Conservation (phyloP, 1,139 yeast genomes). For the Magnusiomyces tetraspermus region DNA sequence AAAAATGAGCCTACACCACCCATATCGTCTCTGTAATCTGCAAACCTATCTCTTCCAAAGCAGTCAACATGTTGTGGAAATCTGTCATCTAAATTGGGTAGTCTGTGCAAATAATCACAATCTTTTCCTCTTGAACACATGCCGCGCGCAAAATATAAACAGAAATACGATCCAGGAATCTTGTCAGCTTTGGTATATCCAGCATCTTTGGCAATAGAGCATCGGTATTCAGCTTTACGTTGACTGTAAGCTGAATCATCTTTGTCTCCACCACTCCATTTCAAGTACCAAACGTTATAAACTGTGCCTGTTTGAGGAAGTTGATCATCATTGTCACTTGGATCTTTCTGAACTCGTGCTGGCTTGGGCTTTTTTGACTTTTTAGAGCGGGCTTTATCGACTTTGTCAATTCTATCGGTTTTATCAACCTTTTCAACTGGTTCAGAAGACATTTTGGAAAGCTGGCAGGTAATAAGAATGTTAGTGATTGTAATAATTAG, state of each 20-base stretch:
- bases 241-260: conserved; percentile 31
- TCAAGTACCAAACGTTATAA: conserved; percentile 80
- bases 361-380: conserved; percentile 23
- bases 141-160: conserved; percentile 84
- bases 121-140: conserved; percentile 68
- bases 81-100: conserved; percentile 48
- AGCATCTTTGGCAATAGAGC: conserved; percentile 52
- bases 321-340: conserved; percentile 50
- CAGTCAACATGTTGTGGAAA: conserved; percentile 68
- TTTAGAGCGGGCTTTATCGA: too few relatives aligned
- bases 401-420: too few relatives aligned
- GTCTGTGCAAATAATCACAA: conserved; percentile 69
- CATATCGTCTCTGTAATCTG: conserved; percentile 85
- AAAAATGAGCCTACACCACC: conserved; percentile 86
- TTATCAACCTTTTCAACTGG: too few relatives aligned
- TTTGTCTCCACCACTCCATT: conserved; percentile 45
- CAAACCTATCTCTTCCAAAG: conserved; percentile 82
- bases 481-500: too few relatives aligned
- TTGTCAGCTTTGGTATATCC: conserved; percentile 69
- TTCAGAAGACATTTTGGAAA: too few relatives aligned
- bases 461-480: too few relatives aligned
- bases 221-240: conserved; percentile 43
- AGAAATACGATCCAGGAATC: conserved; percentile 43
- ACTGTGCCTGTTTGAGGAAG: conserved; percentile 76
- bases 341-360: conserved; percentile 68